phyloP scores from a whole-genome alignment of 2,329 filamentous ascomycete species.

The Hypoxylon sp. region DNA sequence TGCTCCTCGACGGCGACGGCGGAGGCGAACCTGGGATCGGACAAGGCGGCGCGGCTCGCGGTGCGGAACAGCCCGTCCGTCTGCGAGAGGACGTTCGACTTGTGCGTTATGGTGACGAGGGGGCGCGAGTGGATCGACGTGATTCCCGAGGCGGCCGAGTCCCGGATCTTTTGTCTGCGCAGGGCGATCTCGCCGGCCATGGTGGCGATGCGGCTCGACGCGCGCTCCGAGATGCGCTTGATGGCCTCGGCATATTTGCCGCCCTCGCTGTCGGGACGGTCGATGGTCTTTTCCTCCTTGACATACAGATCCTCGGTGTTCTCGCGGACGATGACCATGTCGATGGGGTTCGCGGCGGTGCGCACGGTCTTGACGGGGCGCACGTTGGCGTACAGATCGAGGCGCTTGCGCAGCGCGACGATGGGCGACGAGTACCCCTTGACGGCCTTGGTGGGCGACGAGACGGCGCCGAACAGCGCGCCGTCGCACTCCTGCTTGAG shows the following conservation, averaged over 20 bases:
- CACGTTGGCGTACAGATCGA: constrained; percentile 97
- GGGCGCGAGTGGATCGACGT: constrained; percentile 73
- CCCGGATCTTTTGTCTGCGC: constrained; percentile 81
- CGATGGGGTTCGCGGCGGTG: constrained; percentile 75
- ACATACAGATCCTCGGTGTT: constrained; percentile 99
- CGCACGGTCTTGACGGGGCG: constrained; percentile 88
- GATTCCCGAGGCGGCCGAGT: constrained; percentile 58
- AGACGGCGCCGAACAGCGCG: constrained; percentile 94
- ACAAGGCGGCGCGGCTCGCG: constrained; percentile 77
- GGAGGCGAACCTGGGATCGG: constrained; percentile 68
- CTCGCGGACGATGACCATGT: constrained; percentile 97
- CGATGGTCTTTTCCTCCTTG: constrained; percentile 90
- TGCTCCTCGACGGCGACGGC: constrained; percentile 85
- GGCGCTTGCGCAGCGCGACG: constrained; percentile 92
- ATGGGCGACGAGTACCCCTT: constrained; percentile 97
- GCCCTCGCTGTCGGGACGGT: constrained; percentile 64
- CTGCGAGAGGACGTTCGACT: constrained; percentile 95
- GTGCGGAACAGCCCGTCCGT: constrained; percentile 95
- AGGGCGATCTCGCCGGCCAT: constrained; percentile 96
- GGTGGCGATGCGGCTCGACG: constrained; percentile 83
- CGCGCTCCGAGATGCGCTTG: constrained; percentile 92
- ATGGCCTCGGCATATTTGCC: constrained; percentile 95
- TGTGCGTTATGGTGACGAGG: constrained; percentile 96
- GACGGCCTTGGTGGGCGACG: constrained; percentile 87
- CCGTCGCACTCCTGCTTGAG: constrained; percentile 92